Percentiles rank a stretch among this genome's conserved stretches.
Conservation (phyloP, 2,329 filamentous ascomycete species). For the Calcarisporium arbuscula region DNA sequence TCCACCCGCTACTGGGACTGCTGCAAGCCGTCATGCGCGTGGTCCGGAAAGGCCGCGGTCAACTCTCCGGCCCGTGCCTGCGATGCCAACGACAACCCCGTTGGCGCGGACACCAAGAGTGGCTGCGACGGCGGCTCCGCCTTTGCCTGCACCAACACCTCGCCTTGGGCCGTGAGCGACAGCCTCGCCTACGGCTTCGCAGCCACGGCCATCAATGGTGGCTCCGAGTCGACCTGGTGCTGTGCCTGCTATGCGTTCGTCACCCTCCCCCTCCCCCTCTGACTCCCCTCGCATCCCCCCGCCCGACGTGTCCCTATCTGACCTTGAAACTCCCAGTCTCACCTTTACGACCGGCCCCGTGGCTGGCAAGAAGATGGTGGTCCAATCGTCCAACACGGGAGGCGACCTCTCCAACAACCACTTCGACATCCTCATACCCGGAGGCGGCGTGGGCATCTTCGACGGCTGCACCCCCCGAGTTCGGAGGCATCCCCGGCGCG, state of each 20-base stretch:
- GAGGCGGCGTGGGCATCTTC: constrained; percentile 49
- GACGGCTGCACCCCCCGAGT: constrained; percentile 46
- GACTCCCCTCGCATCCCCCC: not conserved
- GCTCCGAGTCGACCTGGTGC: constrained; percentile 56
- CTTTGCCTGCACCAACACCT: constrained; percentile 56
- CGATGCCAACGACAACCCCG: constrained; percentile 45
- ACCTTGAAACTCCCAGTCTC: constrained; percentile 28
- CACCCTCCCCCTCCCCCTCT: not conserved
- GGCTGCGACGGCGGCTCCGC: constrained; percentile 53
- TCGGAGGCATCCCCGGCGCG: constrained; percentile 37
- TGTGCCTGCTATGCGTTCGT: constrained; percentile 55
- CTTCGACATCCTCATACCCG: constrained; percentile 52
- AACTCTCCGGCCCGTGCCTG: constrained; percentile 46
- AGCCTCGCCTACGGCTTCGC: constrained; percentile 58
- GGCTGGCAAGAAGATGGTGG: constrained; percentile 55
- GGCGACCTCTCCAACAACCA: constrained; percentile 50
- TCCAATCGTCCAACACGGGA: constrained; percentile 60
- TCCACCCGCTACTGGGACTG: constrained; percentile 53
- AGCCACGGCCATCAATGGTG: constrained; percentile 49
- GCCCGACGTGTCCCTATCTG: not conserved
- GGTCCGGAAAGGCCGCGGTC: constrained; percentile 51
- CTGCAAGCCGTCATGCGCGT: constrained; percentile 63
- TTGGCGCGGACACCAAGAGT: constrained; percentile 41
- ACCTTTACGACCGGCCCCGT: constrained; percentile 46
- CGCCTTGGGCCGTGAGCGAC: constrained; percentile 55